Conservation (phyloP, 306 rosid species). For the Castanopsis chinensis region DNA sequence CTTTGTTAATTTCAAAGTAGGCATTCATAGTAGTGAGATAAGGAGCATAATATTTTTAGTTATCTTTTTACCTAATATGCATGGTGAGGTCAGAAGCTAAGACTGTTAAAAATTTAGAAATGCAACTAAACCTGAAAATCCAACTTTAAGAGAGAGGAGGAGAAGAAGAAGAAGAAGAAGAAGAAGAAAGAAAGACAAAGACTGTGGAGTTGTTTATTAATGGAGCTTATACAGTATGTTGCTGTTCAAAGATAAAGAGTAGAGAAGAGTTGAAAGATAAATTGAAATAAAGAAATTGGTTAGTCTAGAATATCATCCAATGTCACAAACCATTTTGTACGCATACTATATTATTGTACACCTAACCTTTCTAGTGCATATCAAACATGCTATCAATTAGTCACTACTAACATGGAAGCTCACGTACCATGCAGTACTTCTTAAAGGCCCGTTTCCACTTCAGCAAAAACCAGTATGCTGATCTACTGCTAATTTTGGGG, state of each 20-base stretch:
- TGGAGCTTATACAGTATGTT: neutral
- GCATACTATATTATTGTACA: neutral
- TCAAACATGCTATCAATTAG: neutral
- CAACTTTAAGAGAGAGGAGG: neutral
- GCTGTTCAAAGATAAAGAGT: neutral
- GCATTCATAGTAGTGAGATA: neutral
- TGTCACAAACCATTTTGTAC: neutral
- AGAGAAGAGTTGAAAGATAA: neutral
- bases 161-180: neutral
- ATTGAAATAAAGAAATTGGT: neutral
- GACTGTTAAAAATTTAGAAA: neutral
- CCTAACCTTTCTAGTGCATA: neutral
- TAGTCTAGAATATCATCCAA: neutral
- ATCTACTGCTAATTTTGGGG: slow-evolving; percentile 63
- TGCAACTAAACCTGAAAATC: neutral
- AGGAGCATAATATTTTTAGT: neutral
- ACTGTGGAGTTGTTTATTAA: neutral
- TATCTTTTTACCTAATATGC: neutral
- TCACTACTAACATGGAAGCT: neutral
- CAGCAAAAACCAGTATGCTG: slow-evolving; percentile 78
- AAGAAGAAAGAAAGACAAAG: neutral
- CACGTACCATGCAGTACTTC: slow-evolving; percentile 62
- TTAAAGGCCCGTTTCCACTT: slow-evolving; percentile 85
- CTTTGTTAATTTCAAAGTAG: neutral
- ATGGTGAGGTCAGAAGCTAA: neutral